Evolutionary conservation across 164 flowering plant genomes (phyloP), one percentile per base, ranked within the genome.

Genomic region (Houttuynia cordata): DNA sequence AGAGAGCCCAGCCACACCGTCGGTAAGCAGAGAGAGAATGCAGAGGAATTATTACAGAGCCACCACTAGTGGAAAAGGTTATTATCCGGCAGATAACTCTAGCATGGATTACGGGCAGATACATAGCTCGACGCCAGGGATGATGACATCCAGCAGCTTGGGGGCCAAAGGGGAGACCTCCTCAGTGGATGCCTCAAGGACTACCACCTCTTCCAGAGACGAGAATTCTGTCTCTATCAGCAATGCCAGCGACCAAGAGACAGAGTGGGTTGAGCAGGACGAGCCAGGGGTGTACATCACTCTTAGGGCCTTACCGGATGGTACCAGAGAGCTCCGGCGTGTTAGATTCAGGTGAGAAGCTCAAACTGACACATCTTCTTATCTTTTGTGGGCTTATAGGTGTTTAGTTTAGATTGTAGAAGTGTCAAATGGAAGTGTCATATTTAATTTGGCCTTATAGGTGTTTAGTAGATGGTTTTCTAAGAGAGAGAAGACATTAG

Each of bases 201-300:
- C 70, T 10, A 94, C 97, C 0, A 88, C 97, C 30, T 81, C 87
- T 1, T 90, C 96, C 4, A 75, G 96, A 68, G 99, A 93, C 47
- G 99, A 88, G 68, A 84, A 89, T 25, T 87, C 98, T 0, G 69
- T 83, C 45, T 87, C 96, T 13, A 60, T 80, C 19, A 88, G 96
- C 80, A 86, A 88, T 70, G 97, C 89, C 41, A 91, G 96, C 57
- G 99, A 94, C n/a, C 52, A 78, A 59, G 97, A 94, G 40, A 59
- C 83, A 0, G 99, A 94, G 66, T 94, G 99, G 99, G 82, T 91
- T 19, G 96, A 84, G 66, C 75, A 94, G 71, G 99, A 94, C 62
- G 97, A 94, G 67, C 97, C 96, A 3, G 99, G 99, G 5, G 97
- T 94, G 3, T 88, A 85, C 72, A 91, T 94, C 54, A 94, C 99